Percentiles rank a stretch among this genome's conserved stretches.
Conservation (phyloP, 768 basidiomycete genomes). For the Serendipita sp. region DNA sequence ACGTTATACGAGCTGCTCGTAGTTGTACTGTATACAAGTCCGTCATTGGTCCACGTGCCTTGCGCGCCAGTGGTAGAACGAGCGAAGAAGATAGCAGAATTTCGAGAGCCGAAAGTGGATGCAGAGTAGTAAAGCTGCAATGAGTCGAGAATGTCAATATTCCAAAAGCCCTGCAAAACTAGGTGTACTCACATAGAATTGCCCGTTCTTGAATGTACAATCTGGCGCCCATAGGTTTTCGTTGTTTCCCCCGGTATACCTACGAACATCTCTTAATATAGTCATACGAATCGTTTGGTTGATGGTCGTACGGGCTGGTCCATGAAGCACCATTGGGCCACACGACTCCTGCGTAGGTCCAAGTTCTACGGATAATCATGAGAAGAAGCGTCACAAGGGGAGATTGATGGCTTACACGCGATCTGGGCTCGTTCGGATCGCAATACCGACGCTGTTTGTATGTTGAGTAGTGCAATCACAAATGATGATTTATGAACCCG, state of each 20-base stretch:
- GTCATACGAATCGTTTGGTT: too few relatives aligned
- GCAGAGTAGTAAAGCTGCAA: slow-evolving; percentile 39
- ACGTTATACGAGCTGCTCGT: slow-evolving; percentile 27
- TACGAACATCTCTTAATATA: too few relatives aligned
- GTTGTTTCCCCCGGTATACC: slow-evolving; percentile 31
- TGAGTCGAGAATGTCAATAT: neutral
- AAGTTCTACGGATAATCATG: slow-evolving; percentile 12
- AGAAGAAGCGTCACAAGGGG: neutral
- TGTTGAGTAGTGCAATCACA: neutral
- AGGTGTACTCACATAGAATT: slow-evolving; percentile 14
- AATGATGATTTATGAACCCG: neutral
- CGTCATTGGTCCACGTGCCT: slow-evolving; percentile 27
- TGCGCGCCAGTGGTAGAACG: slow-evolving; percentile 30
- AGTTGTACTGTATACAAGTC: slow-evolving; percentile 31
- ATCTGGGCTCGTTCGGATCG: slow-evolving; percentile 35
- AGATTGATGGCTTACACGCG: neutral
- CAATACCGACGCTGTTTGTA: slow-evolving; percentile 24
- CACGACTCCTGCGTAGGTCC: slow-evolving; percentile 31
- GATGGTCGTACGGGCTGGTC: slow-evolving; percentile 22
- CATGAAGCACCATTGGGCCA: slow-evolving; percentile 36
- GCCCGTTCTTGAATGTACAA: slow-evolving; percentile 17
- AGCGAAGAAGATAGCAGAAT: slow-evolving; percentile 39
- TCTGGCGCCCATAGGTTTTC: slow-evolving; percentile 24
- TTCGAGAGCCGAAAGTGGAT: slow-evolving; percentile 37
- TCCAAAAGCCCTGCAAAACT: neutral